These are phyloP conservation scores for Sisymbrium altissimum DNA, from an alignment of 345 rosid genomes.

Conservation along the genomic window DNA sequence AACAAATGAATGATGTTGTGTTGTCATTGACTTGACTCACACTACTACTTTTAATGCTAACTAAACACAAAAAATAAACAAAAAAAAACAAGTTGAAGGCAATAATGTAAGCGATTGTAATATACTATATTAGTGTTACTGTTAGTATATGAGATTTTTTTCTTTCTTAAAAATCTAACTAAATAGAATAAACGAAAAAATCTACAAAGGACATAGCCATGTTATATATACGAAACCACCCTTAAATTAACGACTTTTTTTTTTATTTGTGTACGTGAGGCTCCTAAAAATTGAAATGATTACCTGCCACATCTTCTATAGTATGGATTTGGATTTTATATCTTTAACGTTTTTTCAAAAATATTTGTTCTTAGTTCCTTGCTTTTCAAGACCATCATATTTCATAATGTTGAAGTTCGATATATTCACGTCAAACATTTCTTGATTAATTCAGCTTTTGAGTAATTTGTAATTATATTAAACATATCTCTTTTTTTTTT, in stretches of 20 bases:
- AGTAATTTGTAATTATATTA: neutral
- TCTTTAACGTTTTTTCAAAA: neutral
- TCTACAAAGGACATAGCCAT: neutral
- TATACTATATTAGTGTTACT: neutral
- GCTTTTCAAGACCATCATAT: neutral
- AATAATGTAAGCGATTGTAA: neutral
- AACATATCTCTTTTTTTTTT: too few species aligned
- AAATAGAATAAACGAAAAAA: neutral
- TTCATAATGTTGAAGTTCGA: neutral
- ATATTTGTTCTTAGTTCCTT: neutral
- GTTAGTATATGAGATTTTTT: neutral
- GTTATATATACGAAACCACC: neutral
- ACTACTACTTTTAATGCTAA: neutral
- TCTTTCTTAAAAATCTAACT: neutral
- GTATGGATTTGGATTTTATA: neutral
- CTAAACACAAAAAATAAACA: neutral
- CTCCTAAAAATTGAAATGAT: neutral
- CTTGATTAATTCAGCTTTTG: neutral
- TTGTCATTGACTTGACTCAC: slow-evolving; percentile 21
- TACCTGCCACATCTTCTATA: slow-evolving; percentile 3
- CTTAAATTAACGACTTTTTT: neutral
- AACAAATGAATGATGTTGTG: neutral
- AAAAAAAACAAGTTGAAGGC: neutral
- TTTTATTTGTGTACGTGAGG: slow-evolving; percentile 2
- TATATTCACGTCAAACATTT: neutral